Conservation (phyloP, 257 asterid genomes). For the Solanum boliviense region DNA sequence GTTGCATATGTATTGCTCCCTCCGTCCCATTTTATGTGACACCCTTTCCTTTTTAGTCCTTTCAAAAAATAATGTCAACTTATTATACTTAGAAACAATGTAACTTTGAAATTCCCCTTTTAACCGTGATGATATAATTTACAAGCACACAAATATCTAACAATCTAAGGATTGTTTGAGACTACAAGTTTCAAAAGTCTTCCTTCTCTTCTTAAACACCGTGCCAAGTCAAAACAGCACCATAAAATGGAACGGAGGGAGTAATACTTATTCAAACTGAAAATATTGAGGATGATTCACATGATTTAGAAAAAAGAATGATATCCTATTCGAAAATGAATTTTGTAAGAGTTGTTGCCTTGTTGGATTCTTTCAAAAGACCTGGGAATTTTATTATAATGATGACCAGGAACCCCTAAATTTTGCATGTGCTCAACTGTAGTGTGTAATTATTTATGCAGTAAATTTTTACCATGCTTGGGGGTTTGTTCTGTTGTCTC, state of each 20-base stretch:
- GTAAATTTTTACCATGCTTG: neutral
- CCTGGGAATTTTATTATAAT: neutral
- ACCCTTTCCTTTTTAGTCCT: neutral
- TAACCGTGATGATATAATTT: neutral
- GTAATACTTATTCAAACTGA: neutral
- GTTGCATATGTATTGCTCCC: neutral
- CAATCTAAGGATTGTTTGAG: neutral
- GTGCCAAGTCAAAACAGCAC: neutral
- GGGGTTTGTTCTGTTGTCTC: constrained; percentile 2
- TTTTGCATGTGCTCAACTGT: neutral
- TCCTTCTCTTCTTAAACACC: neutral
- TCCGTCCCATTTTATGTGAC: neutral
- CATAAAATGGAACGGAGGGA: neutral
- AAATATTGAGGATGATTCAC: neutral
- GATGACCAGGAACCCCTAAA: neutral
- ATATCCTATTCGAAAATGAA: neutral
- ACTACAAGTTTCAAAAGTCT: neutral
- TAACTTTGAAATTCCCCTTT: neutral
- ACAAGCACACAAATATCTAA: neutral
- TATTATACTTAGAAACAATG: neutral
- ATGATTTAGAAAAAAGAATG: neutral
- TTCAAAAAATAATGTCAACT: neutral
- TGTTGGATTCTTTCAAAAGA: neutral
- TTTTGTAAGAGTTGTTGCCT: neutral
- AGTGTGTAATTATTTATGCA: neutral